Evolutionary conservation across 768 basidiomycete species (phyloP), one percentile per base, ranked within the genome.

Genomic region (Collybia mongolica): DNA sequence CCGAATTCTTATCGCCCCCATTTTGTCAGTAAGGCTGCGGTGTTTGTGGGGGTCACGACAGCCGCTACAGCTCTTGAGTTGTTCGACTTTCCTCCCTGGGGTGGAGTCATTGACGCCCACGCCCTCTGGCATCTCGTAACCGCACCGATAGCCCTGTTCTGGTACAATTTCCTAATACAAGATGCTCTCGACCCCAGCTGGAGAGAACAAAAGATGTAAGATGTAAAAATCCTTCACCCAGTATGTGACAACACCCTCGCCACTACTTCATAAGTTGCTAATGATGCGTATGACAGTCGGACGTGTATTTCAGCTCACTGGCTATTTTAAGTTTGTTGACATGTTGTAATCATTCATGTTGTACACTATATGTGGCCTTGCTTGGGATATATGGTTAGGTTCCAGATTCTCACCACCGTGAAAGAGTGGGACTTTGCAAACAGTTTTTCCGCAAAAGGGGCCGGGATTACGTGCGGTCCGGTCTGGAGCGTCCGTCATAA

Each of bases 111-210:
- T 17, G 96, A 98, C 62, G 93, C 95, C 0, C 97, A 98, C 65
- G 77, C 93, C 2, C 68, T 98, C 14, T 98, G 96, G 97, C 96
- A 99, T 66, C 72, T 89, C 6, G 77, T 82, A 3, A 99, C 96
- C 0, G 86, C 80, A 0, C 86, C 87, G 0, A 80, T 98, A 26
- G 81, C 84, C 3, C 61, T 77, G 41, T 73, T 80, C 40, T 98
- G 96, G 94, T 98, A 96, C 60, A 71, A 78, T n/a, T 95, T 96
- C 58, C 65, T 95, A 24, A 62, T 88, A 6, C 65, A 82, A 56
- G 94, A 96, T 64, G 75, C 90, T 1, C 68, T 75, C 42, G 87
- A 92, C 56, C 69, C 72, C 9, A 82, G 83, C 17, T 92, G 90
- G 90, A 75, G 75, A 46, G 71, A 72, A 35, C 65, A 67, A 38